Percentiles rank a stretch among this genome's conserved stretches.
Evolutionary conservation across 352 stramenopile genomes (phyloP).

Genomic region (Pythium utonaiense): DNA sequence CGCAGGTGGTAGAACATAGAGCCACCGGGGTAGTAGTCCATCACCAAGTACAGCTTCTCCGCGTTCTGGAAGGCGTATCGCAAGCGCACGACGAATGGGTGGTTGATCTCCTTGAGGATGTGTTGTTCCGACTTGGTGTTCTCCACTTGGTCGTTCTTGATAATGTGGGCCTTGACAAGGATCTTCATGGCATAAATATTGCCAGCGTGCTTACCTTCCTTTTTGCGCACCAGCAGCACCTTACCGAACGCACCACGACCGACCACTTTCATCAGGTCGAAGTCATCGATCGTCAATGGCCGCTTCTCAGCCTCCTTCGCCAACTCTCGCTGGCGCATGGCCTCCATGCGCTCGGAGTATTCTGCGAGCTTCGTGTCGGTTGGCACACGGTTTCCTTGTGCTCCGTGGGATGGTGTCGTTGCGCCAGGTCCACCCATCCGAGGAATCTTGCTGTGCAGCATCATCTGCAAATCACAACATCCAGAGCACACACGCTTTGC

Average conservation of each 20-base stretch:
- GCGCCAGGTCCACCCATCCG: slow-evolving; percentile 32
- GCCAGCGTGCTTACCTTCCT: slow-evolving; percentile 79
- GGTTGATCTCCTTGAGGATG: slow-evolving; percentile 88
- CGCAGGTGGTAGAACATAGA: slow-evolving; percentile 89
- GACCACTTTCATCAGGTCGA: slow-evolving; percentile 94
- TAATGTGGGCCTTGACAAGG: slow-evolving; percentile 90
- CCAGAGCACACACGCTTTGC: slow-evolving; percentile 82
- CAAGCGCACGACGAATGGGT: slow-evolving; percentile 83
- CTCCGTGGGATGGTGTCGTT: neutral
- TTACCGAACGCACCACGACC: slow-evolving; percentile 95
- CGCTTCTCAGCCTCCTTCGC: slow-evolving; percentile 64
- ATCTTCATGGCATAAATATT: slow-evolving; percentile 95
- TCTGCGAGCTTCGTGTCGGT: slow-evolving; percentile 64
- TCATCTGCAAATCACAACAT: slow-evolving; percentile 86
- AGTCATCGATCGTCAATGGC: slow-evolving; percentile 89
- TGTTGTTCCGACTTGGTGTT: slow-evolving; percentile 90
- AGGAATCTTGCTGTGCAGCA: slow-evolving; percentile 83
- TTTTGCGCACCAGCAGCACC: slow-evolving; percentile 93
- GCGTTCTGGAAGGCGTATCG: slow-evolving; percentile 87
- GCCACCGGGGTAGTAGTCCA: slow-evolving; percentile 93
- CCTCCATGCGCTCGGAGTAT: slow-evolving; percentile 64
- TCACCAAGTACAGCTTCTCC: slow-evolving; percentile 95
- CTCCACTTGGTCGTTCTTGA: slow-evolving; percentile 93
- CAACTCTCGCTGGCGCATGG: slow-evolving; percentile 74
- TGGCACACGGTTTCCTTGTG: slow-evolving; percentile 22